A percentile compares a stretch with the other conserved stretches of the same genome.
phyloP scores from a whole-genome alignment of 192 early-diverging fungal genomes.

The Lunasporangiospora selenospora region DNA sequence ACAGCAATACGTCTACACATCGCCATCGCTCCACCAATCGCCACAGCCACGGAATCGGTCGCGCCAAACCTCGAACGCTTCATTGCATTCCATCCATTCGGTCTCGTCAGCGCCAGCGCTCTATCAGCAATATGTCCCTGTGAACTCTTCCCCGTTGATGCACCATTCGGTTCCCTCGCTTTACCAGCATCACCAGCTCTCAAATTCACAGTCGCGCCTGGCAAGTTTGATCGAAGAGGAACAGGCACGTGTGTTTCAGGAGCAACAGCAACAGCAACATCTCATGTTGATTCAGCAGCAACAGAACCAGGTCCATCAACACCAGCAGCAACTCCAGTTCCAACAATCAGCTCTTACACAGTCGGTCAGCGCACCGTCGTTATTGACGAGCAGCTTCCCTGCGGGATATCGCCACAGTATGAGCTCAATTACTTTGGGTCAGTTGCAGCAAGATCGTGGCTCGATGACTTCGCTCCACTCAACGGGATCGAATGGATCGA shows the following conservation, averaged over 20 bases:
- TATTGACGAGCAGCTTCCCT: conserved; percentile 38
- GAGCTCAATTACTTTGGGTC: background rate
- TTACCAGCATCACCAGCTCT: background rate
- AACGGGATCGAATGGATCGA: conserved; percentile 12
- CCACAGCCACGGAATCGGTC: too few species aligned
- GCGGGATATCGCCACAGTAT: conserved; percentile 35
- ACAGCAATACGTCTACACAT: conserved; percentile 6
- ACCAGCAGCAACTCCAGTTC: too few species aligned
- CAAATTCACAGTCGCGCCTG: conserved; percentile 18
- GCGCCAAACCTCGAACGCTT: conserved; percentile 10
- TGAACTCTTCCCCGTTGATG: background rate
- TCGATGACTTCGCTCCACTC: conserved; percentile 26
- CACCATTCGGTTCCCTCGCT: conserved; percentile 1
- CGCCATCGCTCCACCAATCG: too few species aligned
- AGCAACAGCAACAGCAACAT: conserved; percentile 7
- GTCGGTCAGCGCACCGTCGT: too few species aligned
- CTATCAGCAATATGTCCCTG: conserved; percentile 1
- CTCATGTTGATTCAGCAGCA: too few species aligned
- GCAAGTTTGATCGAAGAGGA: conserved; percentile 35
- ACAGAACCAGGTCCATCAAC: background rate
- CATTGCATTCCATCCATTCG: conserved; percentile 11
- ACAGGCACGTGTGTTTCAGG: conserved; percentile 3
- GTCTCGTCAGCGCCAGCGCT: background rate
- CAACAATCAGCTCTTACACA: too few species aligned
- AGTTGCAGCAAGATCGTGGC: conserved; percentile 11